phyloP scores from a whole-genome alignment of 2,329 filamentous ascomycete genomes.

The Pseudogymnoascus sp. region DNA sequence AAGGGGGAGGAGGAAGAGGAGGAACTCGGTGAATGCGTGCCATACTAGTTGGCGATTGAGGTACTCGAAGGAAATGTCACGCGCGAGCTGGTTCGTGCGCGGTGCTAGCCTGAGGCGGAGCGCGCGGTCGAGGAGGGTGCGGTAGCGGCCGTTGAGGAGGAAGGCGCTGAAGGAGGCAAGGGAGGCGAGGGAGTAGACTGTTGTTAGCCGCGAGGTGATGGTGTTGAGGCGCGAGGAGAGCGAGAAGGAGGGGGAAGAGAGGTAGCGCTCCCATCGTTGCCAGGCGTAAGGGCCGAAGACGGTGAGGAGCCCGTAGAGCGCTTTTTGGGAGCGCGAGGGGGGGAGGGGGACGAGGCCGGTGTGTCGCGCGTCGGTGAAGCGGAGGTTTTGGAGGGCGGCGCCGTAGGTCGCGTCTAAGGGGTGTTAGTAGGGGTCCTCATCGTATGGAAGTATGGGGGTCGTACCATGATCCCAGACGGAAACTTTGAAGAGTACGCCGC shows the following conservation, averaged over 20 bases:
- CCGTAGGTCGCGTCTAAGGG: slow-evolving; percentile 74
- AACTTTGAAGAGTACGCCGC: slow-evolving; percentile 83
- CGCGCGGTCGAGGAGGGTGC: slow-evolving; percentile 80
- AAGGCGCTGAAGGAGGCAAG: slow-evolving; percentile 86
- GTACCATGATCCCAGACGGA: slow-evolving; percentile 79
- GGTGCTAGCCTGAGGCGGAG: slow-evolving; percentile 79
- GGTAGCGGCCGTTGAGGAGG: slow-evolving; percentile 80
- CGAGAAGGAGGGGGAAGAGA: slow-evolving; percentile 47
- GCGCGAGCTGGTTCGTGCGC: slow-evolving; percentile 73
- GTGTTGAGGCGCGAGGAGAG: slow-evolving; percentile 47
- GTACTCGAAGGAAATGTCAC: slow-evolving; percentile 95
- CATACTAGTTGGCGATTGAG: slow-evolving; percentile 95
- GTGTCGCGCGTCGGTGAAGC: slow-evolving; percentile 75
- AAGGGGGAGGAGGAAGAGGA: slow-evolving; percentile 95
- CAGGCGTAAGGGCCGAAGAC: slow-evolving; percentile 84
- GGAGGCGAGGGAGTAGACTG: slow-evolving; percentile 70
- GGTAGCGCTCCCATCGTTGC: slow-evolving; percentile 85
- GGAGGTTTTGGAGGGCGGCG: slow-evolving; percentile 82
- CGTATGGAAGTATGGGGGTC: neutral
- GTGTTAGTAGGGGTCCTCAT: neutral
- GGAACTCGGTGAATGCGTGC: slow-evolving; percentile 98
- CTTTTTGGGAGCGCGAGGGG: slow-evolving; percentile 77
- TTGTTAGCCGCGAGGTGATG: slow-evolving; percentile 61
- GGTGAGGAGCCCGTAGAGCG: slow-evolving; percentile 73
- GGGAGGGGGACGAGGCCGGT: slow-evolving; percentile 53